Percentiles rank a stretch among this genome's conserved stretches.
These are phyloP conservation scores for Beta lomatogona DNA, from an alignment of 179 eudicot genomes.

Conservation along the genomic window DNA sequence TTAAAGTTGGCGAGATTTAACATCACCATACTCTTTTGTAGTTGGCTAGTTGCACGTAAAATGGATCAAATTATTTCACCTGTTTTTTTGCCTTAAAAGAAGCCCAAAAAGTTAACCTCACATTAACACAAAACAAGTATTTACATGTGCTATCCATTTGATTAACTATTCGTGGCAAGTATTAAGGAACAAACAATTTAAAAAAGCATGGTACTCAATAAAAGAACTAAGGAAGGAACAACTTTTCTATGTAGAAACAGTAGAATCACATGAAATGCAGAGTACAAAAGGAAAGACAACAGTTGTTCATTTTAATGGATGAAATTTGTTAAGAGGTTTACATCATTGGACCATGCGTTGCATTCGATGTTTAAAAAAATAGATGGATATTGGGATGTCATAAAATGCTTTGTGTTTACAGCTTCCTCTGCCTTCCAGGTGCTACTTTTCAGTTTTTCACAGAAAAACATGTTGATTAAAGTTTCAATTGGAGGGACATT, in stretches of 20 bases:
- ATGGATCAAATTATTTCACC: too few relatives aligned
- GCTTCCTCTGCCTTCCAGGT: background rate
- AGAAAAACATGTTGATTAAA: too few relatives aligned
- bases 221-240: background rate
- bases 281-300: background rate
- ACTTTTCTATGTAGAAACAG: background rate
- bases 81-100: too few relatives aligned
- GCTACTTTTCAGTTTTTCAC: background rate
- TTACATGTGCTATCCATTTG: too few relatives aligned
- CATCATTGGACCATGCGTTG: conserved; percentile 17
- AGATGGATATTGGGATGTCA: background rate
- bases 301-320: background rate
- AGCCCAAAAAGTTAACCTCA: too few relatives aligned
- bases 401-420: background rate
- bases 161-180: too few relatives aligned
- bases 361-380: background rate
- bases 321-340: conserved; percentile 12
- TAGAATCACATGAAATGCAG: conserved; percentile 18
- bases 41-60: too few relatives aligned
- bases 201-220: background rate
- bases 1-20: too few relatives aligned
- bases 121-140: too few relatives aligned
- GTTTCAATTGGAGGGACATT: too few relatives aligned
- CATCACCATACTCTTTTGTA: too few relatives aligned
- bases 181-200: background rate